Evolutionary conservation across 83 land plant genomes (phyloP), one percentile per base, ranked within the genome.

Genomic region (Picea abies): DNA sequence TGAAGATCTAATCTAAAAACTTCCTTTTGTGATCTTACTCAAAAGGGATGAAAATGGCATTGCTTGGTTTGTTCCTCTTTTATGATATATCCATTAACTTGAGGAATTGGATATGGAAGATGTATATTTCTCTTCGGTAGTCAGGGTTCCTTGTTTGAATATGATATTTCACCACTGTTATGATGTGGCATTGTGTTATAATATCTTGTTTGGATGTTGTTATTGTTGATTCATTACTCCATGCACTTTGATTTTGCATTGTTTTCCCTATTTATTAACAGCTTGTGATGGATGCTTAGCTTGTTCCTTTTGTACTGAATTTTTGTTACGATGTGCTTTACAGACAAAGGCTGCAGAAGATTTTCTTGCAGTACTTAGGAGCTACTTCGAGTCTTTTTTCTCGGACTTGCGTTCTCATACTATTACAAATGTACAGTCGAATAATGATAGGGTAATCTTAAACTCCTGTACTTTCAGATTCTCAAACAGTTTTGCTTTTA

Each of bases 341-440:
- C 94, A 97, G 99, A 92, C 91, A 62, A 91, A 92, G 84, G 97
- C 95, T 63, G 99, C 96, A 60, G 91, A 83, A 32, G 89, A 93
- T 8, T 98, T 98, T 86, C 83, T 98, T 65, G 78, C 65, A 49
- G 89, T 93, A 23, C 85, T 94, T 82, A 84, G 91, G 82, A 79
- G 84, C 82, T 98, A 98, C 82, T 81, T 96, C 84, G 99, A 98
- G 80, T 94, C 96, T 26, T 90, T 98, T 80, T 98, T 96, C 86
- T 85, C 86, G 72, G 82, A 98, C 81, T 80, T 98, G 76, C 91
- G 95, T 16, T 90, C 91, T 69, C 92, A 98, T 85, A 98, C 99
- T 29, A 98, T 98, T n/a, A 98, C 99, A 69, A 94, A 91, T 84
- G 96, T 98, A 68, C 99, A 96, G 82, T 92, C 99, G 72, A 96